These are phyloP conservation scores for Rhipidocladum racemiflorum DNA, from an alignment of 176 grass and related monocot genomes.

Conservation along the genomic window DNA sequence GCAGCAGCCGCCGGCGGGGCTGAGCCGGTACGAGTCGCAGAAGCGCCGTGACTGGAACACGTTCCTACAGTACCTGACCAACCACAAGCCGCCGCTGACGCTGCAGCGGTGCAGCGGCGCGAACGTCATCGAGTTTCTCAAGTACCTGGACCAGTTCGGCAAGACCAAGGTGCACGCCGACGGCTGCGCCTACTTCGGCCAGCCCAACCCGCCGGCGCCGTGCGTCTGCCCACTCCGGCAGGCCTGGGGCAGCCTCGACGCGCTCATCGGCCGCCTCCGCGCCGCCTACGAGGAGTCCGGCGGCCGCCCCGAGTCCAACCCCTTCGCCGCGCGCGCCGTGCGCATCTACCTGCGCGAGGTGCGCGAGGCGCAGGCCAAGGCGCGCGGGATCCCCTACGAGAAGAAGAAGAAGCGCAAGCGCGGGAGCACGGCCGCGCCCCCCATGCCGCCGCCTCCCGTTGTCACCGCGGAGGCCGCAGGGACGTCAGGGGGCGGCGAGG, in stretches of 20 bases:
- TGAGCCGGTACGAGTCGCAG: conserved; percentile 90
- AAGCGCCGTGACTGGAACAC: conserved; percentile 96
- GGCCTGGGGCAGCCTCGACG: conserved; percentile 93
- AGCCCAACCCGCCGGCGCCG: conserved; percentile 55
- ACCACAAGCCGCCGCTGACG: conserved; percentile 83
- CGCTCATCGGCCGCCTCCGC: conserved; percentile 83
- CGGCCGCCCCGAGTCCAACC: conserved; percentile 76
- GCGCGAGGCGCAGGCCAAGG: conserved; percentile 73
- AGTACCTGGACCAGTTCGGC: conserved; percentile 88
- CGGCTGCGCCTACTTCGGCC: conserved; percentile 69
- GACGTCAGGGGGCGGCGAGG: conserved; percentile 33
- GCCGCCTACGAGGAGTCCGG: conserved; percentile 90
- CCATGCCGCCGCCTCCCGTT: conserved; percentile 30
- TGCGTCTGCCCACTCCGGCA: conserved; percentile 71
- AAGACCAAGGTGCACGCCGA: conserved; percentile 92
- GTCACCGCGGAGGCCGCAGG: conserved; percentile 8
- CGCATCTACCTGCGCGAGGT: conserved; percentile 84
- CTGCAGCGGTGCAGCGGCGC: conserved; percentile 68
- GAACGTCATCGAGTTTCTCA: conserved; percentile 86
- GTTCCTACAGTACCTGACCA: conserved; percentile 84
- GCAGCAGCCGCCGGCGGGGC: conserved; percentile 22
- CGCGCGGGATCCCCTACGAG: conserved; percentile 78
- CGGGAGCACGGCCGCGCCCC: neutral
- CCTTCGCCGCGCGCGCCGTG: conserved; percentile 66
- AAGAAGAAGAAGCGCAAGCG: conserved; percentile 96